Evolutionary conservation across 2,329 filamentous ascomycete species (phyloP), one percentile per base, ranked within the genome.

Genomic region (Metarhizium rileyi): DNA sequence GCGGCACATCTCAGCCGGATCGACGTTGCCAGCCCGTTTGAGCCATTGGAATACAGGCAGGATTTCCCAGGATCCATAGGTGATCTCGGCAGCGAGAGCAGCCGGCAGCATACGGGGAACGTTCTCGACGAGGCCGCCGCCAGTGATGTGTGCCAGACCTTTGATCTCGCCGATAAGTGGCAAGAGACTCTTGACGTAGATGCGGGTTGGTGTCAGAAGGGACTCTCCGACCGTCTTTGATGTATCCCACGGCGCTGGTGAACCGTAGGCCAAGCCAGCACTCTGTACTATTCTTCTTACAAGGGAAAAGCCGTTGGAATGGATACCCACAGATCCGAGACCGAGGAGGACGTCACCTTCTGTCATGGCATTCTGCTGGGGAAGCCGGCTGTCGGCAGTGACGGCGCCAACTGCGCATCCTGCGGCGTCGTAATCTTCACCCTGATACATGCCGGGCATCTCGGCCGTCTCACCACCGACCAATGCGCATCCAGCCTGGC

Each of bases 241-340:
- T 10, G 64, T 61, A 53, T 84, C 75, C 90, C 93, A 98, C 1
- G 93, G 93, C 1, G 86, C 84, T 1, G 76, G 64, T 57, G 86
- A 82, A 12, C 77, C 74, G 71, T 90, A 96, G 41, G 71, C 71
- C 4, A 97, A 73, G 4, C 83, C 81, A 33, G 84, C 79, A 52
- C 77, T 76, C 58, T 88, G 81, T 55, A 97, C 76, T 60, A 97
- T 90, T 63, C 88, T 87, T 53, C 93, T 86, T 30, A 97, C 86
- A n/a, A 98, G 83, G 0, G 90, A 96, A 75, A 95, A 98, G 45
- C 93, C 93, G 68, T 98, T 98, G 30, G 90, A 96, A 74, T 98
- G 93, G 1, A 91, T 81, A 28, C 93, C 93, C 50, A 81, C 87
- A 23, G 90, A 96, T 10, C 80, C 84, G 10, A 98, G 76, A 22